phyloP scores from a whole-genome alignment of 345 rosid genomes.

The Ceriops zippeliana region DNA sequence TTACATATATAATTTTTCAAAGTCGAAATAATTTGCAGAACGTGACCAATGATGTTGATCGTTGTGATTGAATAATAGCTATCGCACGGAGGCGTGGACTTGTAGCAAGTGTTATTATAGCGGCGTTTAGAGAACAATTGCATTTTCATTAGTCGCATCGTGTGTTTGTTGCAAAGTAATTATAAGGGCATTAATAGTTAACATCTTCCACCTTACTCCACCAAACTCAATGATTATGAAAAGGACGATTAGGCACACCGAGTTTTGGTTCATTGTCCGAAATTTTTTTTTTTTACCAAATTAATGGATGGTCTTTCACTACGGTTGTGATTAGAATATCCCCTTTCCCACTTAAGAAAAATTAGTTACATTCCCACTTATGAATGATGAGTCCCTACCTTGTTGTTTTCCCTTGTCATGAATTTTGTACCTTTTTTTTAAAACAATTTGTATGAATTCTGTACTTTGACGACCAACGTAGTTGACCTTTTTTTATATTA shows the following conservation, averaged over 20 bases:
- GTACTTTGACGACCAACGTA: background rate
- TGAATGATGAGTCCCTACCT: conserved; percentile 2
- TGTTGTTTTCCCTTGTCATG: conserved; percentile 3
- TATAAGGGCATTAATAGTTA: conserved; percentile 16
- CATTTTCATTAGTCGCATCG: conserved; percentile 13
- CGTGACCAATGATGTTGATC: background rate
- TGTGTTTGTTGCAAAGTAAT: conserved; percentile 24
- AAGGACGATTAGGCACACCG: conserved; percentile 5
- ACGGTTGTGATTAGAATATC: background rate
- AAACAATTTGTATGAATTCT: background rate
- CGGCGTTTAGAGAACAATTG: background rate
- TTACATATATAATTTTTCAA: too few species aligned
- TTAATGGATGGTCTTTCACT: background rate
- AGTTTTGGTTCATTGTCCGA: background rate
- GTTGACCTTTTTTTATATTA: background rate
- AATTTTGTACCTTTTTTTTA: background rate
- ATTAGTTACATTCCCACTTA: conserved; percentile 10
- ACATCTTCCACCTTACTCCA: conserved; percentile 10
- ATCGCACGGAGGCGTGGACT: conserved; percentile 7
- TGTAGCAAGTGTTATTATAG: conserved; percentile 8
- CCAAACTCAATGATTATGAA: background rate
- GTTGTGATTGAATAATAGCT: background rate
- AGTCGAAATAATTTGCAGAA: background rate
- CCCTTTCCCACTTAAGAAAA: conserved; percentile 28
- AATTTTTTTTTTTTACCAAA: background rate